Conservation (phyloP, 2,329 filamentous ascomycete species). For the Colletotrichum limetticola region DNA sequence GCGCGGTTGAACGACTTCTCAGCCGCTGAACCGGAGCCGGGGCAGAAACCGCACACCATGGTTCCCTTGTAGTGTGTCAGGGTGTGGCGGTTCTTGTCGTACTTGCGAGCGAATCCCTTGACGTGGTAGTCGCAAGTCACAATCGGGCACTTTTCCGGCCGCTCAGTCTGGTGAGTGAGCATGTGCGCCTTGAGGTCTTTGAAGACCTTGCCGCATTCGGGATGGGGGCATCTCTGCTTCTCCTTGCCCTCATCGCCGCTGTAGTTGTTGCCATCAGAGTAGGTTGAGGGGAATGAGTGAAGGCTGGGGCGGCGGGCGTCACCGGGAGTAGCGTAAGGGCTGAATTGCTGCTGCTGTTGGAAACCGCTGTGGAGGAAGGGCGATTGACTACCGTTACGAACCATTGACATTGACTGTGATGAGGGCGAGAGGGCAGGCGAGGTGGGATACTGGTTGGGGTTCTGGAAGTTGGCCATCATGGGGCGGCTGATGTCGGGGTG, state of each 20-base stretch:
- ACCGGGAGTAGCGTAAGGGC: conserved; percentile 61
- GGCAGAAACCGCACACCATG: conserved; percentile 96
- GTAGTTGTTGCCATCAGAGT: conserved; percentile 65
- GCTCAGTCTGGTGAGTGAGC: conserved; percentile 91
- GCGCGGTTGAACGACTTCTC: conserved; percentile 97
- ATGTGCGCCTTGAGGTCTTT: conserved; percentile 95
- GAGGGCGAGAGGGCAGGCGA: conserved; percentile 73
- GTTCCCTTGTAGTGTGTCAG: conserved; percentile 97
- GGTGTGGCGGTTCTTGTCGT: conserved; percentile 95
- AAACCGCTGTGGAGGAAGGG: conserved; percentile 69
- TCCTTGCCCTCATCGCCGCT: conserved; percentile 74
- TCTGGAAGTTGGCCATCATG: conserved; percentile 62
- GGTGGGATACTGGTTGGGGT: conserved; percentile 61
- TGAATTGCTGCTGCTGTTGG: conserved; percentile 62
- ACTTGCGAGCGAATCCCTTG: conserved; percentile 94
- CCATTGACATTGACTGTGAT: conserved; percentile 57
- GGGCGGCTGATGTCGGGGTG: conserved; percentile 64
- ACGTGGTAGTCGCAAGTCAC: conserved; percentile 89
- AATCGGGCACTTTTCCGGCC: conserved; percentile 95
- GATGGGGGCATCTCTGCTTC: conserved; percentile 79
- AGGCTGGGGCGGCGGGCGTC: conserved; percentile 73
- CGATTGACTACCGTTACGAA: conserved; percentile 70
- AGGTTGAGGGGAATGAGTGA: conserved; percentile 73
- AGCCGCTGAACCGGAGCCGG: conserved; percentile 85
- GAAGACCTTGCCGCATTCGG: conserved; percentile 86